Base-by-base conservation (phyloP, 495 filamentous ascomycete species). In the Mytilinidion resinicola region DNA sequence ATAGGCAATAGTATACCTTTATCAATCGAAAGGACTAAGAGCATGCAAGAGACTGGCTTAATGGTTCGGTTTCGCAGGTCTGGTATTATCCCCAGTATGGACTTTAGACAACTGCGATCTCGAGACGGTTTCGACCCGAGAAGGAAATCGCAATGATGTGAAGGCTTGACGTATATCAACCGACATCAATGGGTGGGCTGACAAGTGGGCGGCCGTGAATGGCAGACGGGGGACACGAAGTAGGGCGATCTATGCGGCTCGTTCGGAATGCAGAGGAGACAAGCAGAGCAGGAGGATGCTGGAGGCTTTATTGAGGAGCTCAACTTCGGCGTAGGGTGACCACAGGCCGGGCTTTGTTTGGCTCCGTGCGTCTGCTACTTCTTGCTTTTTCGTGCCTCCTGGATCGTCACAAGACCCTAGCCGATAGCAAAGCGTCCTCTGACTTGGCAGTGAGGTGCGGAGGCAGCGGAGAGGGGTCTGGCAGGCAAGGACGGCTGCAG, bases 31-130 rank as follows among this genome's bases (percentile, higher is more conserved):
- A 30, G 6, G 2, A 6, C 2, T 6, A 30, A 30, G 25, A 6
- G 6, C 25, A 6, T 30, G 25, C 25, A 30, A 30, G 6, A 3
- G 25, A 2, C 25, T 30, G 3, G 25, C 25, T 70, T 43, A 63
- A 56, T 59, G 35, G 54, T 61, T 67, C 57, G 43, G 49, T 69
- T 77, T 68, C 53, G 68, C 61, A 15, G 70, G 74, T 58, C 72
- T 67, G 4, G 66, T 77, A 48, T 59, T 72, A 74, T 87, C 85
- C 60, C 85, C 85, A 62, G 84, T 87, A 76, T 88, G 85, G 59
- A 80, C 80, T 81, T 78, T 82, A 44, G 84, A 87, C 55, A 88
- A 76, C 69, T 87, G 84, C 50, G 81, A 77, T 82, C 84, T 87
- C 73, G 84, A 85, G 67, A 87, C 78, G 71, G 82, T 77, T 79